Base-by-base conservation (phyloP, 441 rosid genomes). In the Metrosideros polymorpha region DNA sequence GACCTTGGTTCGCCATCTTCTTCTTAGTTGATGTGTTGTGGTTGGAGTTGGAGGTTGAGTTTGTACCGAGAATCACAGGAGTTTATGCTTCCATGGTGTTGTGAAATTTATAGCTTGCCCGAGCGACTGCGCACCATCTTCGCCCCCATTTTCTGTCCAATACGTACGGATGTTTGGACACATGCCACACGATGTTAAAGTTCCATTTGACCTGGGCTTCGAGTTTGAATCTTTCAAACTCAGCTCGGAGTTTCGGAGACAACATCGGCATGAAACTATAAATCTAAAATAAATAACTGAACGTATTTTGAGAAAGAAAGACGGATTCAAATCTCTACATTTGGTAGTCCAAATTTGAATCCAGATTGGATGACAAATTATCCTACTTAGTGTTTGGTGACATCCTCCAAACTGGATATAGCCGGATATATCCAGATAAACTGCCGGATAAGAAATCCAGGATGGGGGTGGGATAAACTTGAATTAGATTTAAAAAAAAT, bases 1-100 rank as follows among this genome's bases (percentile, higher is more conserved):
- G 79, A 35, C 17, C 79, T 71, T 71, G 79, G 47, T 71, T 71
- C 24, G 79, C 49, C 79, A 71, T 71, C 79, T 71, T 71, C 79
- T 39, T 71, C 79, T 22, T 71, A 7, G 27, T 39, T 66, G 22
- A 55, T 43, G 79, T 39, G 17, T 71, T 43, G 49, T 71, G 79
- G 79, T 39, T 71, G 10, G 79, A 39, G 39, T 25, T 71, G 42
- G 79, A 39, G 79, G 39, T 39, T 43, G 47, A 39, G 79, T 71
- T 71, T 24, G 79, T 39, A 39, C 22, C n/a, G n/a, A 71, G 79
- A 71, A 71, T 71, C 17, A 39, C 47, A 71, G 47, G 79, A 71
- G 79, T 9, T 2, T 12, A 24, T 22, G 79, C 49, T 71, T 71
- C 79, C n/a, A 71, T 24, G 79, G 79, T n/a, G 79, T 12, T 39